These are phyloP conservation scores for Sporothrix variecibatus DNA, from an alignment of 2,329 filamentous ascomycete species.

Conservation along the genomic window DNA sequence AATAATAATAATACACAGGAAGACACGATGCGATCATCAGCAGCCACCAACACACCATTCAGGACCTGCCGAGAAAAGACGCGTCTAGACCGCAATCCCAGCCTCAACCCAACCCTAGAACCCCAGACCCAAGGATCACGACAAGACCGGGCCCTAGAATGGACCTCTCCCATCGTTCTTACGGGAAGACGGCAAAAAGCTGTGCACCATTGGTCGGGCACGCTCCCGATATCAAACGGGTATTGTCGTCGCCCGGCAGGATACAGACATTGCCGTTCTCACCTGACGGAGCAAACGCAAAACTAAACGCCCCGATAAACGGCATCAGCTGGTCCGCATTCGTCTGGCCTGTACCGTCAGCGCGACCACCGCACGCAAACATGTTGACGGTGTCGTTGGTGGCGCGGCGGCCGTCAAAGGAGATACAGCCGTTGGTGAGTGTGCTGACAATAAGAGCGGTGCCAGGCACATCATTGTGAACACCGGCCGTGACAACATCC, in stretches of 20 bases:
- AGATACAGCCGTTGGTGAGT: constrained; percentile 54
- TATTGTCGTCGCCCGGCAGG: constrained; percentile 38
- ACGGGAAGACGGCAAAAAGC: constrained; percentile 38
- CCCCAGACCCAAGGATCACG: background rate
- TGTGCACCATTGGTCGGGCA: constrained; percentile 38
- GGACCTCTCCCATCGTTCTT: background rate
- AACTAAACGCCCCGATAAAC: constrained; percentile 45
- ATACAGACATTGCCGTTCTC: constrained; percentile 49
- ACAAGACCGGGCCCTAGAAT: too few species aligned
- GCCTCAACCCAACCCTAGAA: background rate
- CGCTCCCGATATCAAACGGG: constrained; percentile 36
- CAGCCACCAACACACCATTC: background rate
- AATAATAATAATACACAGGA: constrained; percentile 1
- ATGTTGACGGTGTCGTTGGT: constrained; percentile 51
- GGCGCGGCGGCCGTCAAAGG: constrained; percentile 49
- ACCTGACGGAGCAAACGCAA: constrained; percentile 50
- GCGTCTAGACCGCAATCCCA: background rate
- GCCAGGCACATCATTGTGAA: constrained; percentile 49
- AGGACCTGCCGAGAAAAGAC: background rate
- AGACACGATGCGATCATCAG: background rate
- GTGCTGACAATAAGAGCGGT: constrained; percentile 51
- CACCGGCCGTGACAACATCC: constrained; percentile 53
- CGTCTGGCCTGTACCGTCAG: constrained; percentile 50
- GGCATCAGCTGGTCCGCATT: constrained; percentile 53
- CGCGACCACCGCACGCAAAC: constrained; percentile 56